Base-by-base conservation (phyloP, 164 flowering plant species). In the Magnolia officinalis region DNA sequence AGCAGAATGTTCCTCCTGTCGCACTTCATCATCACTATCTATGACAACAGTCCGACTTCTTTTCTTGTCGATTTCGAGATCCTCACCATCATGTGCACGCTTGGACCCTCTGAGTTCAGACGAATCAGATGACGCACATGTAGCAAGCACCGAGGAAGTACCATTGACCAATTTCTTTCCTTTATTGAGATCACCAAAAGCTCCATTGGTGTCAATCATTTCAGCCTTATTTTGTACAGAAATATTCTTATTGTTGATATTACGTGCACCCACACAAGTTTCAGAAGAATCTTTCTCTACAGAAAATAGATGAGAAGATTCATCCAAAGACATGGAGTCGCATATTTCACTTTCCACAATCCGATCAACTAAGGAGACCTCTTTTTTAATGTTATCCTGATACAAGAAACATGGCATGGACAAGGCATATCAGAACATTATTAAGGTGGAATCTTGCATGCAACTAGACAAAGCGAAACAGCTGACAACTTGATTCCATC, bases 1-100 rank as follows among this genome's bases (percentile, higher is more conserved):
- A 72, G 75, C 71, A 76, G 78, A 79, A 67, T 82, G 76, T 72
- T 80, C 85, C 72, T 65, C 76, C 21, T 23, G 74, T 68, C 73
- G 76, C 63, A 78, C 82, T 65, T 86, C 92, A 79, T 85, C 90
- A 74, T 89, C 96, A 84, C 88, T 82, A 63, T 87, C 96, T 63
- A 87, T 69, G 49, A 81, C 72, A 65, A 81, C 82, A 69, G 86
- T 86, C 31, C 83, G 79, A 69, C 78, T 75, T 78, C 81, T 86
- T 81, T 88, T 92, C 76, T 63, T 82, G 70, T 83, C 87, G 81
- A 8, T 61, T 14, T 75, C 81, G 18, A 71, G 74, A 64, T 84
- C 90, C 75, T 81, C 86, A 74, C 51, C 63, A 29, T 86, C 92
- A 79, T 50, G 82, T 29, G 80, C 73, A 72, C 87, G 93, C 82